phyloP scores from a whole-genome alignment of 1,284 basidiomycete species.

The Ganoderma sp. region DNA sequence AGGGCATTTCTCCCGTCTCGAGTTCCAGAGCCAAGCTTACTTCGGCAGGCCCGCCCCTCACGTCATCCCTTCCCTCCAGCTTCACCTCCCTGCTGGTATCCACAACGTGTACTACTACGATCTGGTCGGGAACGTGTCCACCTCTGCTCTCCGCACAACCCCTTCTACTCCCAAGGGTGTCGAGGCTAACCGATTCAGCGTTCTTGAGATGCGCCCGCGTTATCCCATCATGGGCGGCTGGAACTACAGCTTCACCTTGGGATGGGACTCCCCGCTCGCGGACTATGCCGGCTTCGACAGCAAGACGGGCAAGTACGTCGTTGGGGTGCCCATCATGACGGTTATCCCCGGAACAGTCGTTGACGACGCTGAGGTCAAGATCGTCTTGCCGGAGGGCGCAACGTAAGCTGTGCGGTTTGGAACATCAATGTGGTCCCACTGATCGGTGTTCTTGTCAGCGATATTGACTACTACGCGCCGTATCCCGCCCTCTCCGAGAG shows the following conservation, averaged over 20 bases:
- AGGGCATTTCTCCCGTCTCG: conserved; percentile 94
- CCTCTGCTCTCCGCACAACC: conserved; percentile 80
- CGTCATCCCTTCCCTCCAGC: conserved; percentile 68
- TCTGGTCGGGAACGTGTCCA: conserved; percentile 95
- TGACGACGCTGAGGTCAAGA: conserved; percentile 77
- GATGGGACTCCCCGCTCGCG: conserved; percentile 87
- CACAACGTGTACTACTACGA: conserved; percentile 89
- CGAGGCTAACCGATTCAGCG: conserved; percentile 59
- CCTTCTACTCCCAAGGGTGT: conserved; percentile 64
- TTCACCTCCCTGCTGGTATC: conserved; percentile 84
- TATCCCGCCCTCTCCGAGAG: conserved; percentile 73
- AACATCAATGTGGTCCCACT: conserved; percentile 1
- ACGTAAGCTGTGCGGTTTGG: conserved; percentile 60
- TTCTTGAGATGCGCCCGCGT: conserved; percentile 85
- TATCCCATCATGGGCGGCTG: conserved; percentile 96
- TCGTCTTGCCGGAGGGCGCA: conserved; percentile 94
- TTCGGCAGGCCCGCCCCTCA: conserved; percentile 73
- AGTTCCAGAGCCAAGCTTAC: conserved; percentile 78
- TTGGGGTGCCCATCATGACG: conserved; percentile 89
- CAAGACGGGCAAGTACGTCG: conserved; percentile 66
- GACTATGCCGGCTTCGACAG: conserved; percentile 73
- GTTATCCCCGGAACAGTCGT: conserved; percentile 82
- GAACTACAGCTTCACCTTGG: conserved; percentile 96
- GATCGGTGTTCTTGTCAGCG: conserved; percentile 50
- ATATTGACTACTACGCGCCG: conserved; percentile 78